These are phyloP conservation scores for Sindora glabra DNA, from an alignment of 306 rosid genomes.

Conservation along the genomic window DNA sequence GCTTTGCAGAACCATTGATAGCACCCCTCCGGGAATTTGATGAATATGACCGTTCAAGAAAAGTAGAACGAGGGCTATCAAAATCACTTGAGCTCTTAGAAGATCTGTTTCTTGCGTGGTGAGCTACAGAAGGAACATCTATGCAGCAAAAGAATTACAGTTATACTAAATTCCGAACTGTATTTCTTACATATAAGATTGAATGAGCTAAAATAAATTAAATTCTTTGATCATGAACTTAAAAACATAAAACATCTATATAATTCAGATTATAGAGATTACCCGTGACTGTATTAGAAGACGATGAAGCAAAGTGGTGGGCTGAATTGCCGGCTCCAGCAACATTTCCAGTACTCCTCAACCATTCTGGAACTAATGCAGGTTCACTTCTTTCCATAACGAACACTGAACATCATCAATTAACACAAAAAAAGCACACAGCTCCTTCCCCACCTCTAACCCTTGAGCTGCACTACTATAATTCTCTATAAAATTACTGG, in stretches of 20 bases:
- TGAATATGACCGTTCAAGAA: slow-evolving; percentile 73
- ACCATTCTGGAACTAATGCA: slow-evolving; percentile 95
- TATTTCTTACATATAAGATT: neutral
- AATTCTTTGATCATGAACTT: too few species aligned
- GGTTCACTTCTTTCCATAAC: slow-evolving; percentile 99
- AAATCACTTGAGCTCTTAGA: slow-evolving; percentile 53
- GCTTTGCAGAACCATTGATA: slow-evolving; percentile 81
- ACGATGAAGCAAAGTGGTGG: slow-evolving; percentile 68
- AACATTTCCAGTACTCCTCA: slow-evolving; percentile 84
- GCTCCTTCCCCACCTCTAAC: slow-evolving; percentile 47
- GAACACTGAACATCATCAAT: slow-evolving; percentile 83
- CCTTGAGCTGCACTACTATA: slow-evolving; percentile 11
- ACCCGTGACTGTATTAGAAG: slow-evolving; percentile 81
- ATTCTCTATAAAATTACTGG: neutral
- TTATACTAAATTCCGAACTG: neutral
- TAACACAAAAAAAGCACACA: slow-evolving; percentile 21
- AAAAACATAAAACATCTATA: neutral
- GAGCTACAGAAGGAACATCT: slow-evolving; percentile 54
- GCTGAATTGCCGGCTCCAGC: slow-evolving; percentile 81
- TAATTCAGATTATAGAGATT: neutral
- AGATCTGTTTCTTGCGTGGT: slow-evolving; percentile 55
- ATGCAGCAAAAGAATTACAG: slow-evolving; percentile 12
- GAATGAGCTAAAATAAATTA: neutral
- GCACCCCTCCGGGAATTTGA: slow-evolving; percentile 73
- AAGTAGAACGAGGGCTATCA: slow-evolving; percentile 73